Base-by-base conservation (phyloP, 345 rosid genomes). In the Mallotus nudiflorus region DNA sequence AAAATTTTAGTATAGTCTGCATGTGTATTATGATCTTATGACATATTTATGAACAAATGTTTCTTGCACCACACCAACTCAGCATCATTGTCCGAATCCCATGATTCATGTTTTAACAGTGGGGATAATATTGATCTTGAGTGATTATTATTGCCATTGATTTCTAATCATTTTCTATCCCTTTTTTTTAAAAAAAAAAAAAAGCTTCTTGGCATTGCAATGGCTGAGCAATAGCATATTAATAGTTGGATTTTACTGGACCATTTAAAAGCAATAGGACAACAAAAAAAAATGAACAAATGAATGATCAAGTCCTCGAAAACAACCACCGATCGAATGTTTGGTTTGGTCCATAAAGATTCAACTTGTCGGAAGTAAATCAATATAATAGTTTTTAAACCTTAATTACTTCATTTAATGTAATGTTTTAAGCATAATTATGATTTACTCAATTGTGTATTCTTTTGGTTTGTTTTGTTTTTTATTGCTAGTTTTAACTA, bases 41-140 rank as follows among this genome's bases (percentile, higher is more conserved):
- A 90, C 91, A 80, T 77, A 73, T 80, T 83, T 46, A 82, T 82
- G 76, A 75, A 67, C 60, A 42, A 46, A 73, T 78, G 77, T 78
- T 64, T 69, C 64, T 71, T 90, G 87, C 88, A 74, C 82, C 87
- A 54, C 81, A 86, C 89, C 86, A 79, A 77, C 86, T 83, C 67
- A 82, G 73, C 90, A 90, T 74, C 72, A 73, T 66, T 80, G 77
- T 84, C 75, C 50, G 29, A 75, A 77, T 74, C 82, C 79, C 88
- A 88, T 90, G 80, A 90, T 87, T 84, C 79, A 73, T 81, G 69
- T 78, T 80, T 69, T 67, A 42, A 68, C 82, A 35, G 67, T 72
- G 70, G 61, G 56, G 68, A 19, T 33, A 33, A 33, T 11, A 11
- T 62, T n/a, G 19, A 75, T 68, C 53, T 65, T 57, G 49, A 55